phyloP scores from a whole-genome alignment of 352 stramenopile species.

The Pythium chondricola region DNA sequence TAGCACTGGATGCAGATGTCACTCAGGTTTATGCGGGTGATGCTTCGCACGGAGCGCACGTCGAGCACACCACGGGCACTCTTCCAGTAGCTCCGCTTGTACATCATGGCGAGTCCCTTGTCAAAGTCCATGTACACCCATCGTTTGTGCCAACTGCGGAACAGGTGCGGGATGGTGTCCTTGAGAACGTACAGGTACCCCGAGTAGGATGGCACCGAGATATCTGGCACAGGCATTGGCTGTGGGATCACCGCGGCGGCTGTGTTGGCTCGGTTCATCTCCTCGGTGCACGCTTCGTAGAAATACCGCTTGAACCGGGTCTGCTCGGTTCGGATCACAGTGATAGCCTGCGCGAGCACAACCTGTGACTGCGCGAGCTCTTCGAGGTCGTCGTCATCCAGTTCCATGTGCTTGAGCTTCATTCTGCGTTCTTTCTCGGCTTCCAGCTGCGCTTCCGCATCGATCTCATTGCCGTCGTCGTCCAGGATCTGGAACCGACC shows the following conservation, averaged over 20 bases:
- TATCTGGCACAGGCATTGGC: slow-evolving; percentile 16
- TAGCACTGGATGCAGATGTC: slow-evolving; percentile 69
- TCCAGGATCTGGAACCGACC: slow-evolving; percentile 54
- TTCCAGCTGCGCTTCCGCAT: slow-evolving; percentile 47
- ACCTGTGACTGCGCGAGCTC: slow-evolving; percentile 55
- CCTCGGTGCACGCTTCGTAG: slow-evolving; percentile 42
- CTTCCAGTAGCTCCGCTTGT: slow-evolving; percentile 85
- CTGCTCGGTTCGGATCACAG: slow-evolving; percentile 58
- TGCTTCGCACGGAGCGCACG: slow-evolving; percentile 43
- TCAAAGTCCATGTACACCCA: slow-evolving; percentile 82
- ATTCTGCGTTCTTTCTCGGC: slow-evolving; percentile 35
- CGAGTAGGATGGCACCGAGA: slow-evolving; percentile 64
- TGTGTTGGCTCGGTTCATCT: slow-evolving; percentile 25
- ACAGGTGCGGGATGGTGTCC: slow-evolving; percentile 65
- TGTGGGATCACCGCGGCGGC: slow-evolving; percentile 19
- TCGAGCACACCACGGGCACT: slow-evolving; percentile 63
- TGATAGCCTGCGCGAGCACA: slow-evolving; percentile 43
- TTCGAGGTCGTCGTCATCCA: slow-evolving; percentile 59
- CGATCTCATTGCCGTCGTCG: slow-evolving; percentile 60
- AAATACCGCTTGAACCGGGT: slow-evolving; percentile 53
- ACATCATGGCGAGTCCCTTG: slow-evolving; percentile 62
- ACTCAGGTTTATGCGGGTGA: slow-evolving; percentile 63
- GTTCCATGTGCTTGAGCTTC: slow-evolving; percentile 43
- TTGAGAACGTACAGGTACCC: slow-evolving; percentile 74
- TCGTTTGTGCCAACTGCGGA: slow-evolving; percentile 74